A percentile compares a stretch with the other conserved stretches of the same genome.
Evolutionary conservation across 192 early-diverging fungal genomes (phyloP).

Genomic region (Jimgerdemannia flammicorona): DNA sequence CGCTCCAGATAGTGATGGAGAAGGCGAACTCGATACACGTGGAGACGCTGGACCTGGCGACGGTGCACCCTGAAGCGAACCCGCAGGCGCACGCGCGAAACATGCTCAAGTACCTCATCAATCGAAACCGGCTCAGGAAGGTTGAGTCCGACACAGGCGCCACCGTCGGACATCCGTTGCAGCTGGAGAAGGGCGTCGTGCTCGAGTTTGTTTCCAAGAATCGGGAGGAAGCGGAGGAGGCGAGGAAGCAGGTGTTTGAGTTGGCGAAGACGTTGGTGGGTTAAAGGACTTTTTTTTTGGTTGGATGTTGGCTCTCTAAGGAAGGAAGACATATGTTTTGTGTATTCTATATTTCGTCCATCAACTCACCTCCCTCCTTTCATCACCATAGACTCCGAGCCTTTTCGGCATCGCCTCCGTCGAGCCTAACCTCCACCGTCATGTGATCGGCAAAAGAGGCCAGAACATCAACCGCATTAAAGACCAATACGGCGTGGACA

Average conservation of each 20-base stretch:
- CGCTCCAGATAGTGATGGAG: conserved; percentile 76
- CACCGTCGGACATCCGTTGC: conserved; percentile 48
- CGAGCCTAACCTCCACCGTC: conserved; percentile 71
- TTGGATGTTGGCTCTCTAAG: background rate
- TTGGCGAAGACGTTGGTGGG: conserved; percentile 52
- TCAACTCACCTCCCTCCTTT: conserved; percentile 1
- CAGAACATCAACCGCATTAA: conserved; percentile 62
- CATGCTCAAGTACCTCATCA: conserved; percentile 73
- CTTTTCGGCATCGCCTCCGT: conserved; percentile 69
- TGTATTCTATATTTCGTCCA: background rate
- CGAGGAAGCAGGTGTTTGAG: conserved; percentile 47
- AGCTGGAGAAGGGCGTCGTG: conserved; percentile 43
- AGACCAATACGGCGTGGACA: conserved; percentile 60
- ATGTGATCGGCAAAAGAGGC: conserved; percentile 62
- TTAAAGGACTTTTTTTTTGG: background rate
- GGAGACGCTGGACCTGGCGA: conserved; percentile 64
- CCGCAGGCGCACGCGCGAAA: conserved; percentile 57
- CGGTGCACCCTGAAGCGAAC: conserved; percentile 43
- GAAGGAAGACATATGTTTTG: background rate
- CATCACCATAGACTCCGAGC: conserved; percentile 31
- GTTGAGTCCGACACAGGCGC: conserved; percentile 73
- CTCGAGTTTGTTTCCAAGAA: conserved; percentile 80
- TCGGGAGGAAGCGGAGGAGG: conserved; percentile 56
- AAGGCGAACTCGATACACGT: conserved; percentile 76
- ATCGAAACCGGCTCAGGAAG: conserved; percentile 64